A percentile compares a stretch with the other conserved stretches of the same genome.
Evolutionary conservation across 108 stramenopile species (phyloP).

Genomic region (Nitzschia sp.): DNA sequence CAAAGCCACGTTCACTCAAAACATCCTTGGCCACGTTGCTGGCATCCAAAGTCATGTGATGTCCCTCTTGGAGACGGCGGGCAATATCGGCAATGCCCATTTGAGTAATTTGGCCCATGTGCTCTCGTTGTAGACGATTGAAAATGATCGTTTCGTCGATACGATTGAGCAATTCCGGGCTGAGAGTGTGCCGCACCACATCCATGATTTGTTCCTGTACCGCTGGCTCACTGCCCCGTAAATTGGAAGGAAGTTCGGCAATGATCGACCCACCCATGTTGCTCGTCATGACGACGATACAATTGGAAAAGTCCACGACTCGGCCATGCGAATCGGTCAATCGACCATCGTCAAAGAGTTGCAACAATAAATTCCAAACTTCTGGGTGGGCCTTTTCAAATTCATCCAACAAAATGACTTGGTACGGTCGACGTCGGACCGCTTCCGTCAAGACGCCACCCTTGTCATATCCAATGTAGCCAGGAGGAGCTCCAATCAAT

Average conservation of each 20-base stretch:
- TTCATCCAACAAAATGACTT: conserved; percentile 84
- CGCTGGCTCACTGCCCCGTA: conserved; percentile 64
- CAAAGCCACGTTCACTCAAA: conserved; percentile 78
- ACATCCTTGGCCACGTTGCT: conserved; percentile 53
- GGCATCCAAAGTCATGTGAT: conserved; percentile 68
- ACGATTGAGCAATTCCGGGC: conserved; percentile 79
- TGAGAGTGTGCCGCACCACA: conserved; percentile 62
- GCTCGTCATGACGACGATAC: conserved; percentile 82
- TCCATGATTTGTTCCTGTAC: conserved; percentile 63
- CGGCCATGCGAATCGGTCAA: conserved; percentile 79
- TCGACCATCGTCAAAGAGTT: conserved; percentile 81
- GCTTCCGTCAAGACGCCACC: conserved; percentile 76
- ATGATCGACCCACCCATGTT: conserved; percentile 76
- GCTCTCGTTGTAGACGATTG: conserved; percentile 69
- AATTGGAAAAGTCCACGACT: conserved; percentile 74
- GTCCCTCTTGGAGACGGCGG: conserved; percentile 53
- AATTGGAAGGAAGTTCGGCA: conserved; percentile 57
- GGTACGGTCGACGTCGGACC: conserved; percentile 79
- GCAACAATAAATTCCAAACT: conserved; percentile 83
- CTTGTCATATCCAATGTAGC: conserved; percentile 75
- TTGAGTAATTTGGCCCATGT: conserved; percentile 70
- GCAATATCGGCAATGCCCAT: conserved; percentile 66
- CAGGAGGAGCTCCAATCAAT: conserved; percentile 68
- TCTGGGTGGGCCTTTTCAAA: conserved; percentile 81
- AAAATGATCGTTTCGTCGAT: conserved; percentile 76